phyloP scores from a whole-genome alignment of 2,329 filamentous ascomycete species.

The Penicillium sp. region DNA sequence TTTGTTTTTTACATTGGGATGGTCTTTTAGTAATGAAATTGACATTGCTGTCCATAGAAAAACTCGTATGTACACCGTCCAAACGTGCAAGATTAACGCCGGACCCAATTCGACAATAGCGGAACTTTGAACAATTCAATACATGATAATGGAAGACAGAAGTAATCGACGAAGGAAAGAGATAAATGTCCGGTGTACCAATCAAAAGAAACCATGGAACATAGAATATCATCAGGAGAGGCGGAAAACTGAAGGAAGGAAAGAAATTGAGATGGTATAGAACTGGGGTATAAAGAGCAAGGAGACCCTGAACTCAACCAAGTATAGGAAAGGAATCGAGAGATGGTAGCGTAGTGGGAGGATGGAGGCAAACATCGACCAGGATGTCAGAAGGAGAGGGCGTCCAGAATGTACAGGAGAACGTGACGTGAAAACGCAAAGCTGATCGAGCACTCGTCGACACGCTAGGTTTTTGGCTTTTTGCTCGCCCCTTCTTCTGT shows the following conservation, averaged over 20 bases:
- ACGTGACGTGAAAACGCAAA: background rate
- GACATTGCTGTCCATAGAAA: constrained; percentile 16
- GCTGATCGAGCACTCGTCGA: background rate
- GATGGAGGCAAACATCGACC: constrained; percentile 9
- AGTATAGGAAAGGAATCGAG: constrained; percentile 13
- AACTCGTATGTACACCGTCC: constrained; percentile 24
- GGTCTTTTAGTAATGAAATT: background rate
- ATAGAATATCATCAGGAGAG: background rate
- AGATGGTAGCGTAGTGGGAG: background rate
- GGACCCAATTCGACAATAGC: constrained; percentile 6
- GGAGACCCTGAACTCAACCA: constrained; percentile 21
- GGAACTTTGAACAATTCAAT: constrained; percentile 9
- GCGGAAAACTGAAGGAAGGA: constrained; percentile 5
- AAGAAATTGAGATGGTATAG: constrained; percentile 14
- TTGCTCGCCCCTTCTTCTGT: constrained; percentile 39
- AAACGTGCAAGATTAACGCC: constrained; percentile 18
- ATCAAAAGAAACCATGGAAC: background rate
- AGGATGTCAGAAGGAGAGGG: constrained; percentile 5
- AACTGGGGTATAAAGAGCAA: constrained; percentile 28
- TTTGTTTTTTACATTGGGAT: too few species aligned
- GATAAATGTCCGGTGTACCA: constrained; percentile 3
- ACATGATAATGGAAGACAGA: constrained; percentile 11
- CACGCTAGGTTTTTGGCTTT: constrained; percentile 42
- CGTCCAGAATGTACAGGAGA: background rate
- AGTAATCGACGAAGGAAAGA: constrained; percentile 6